These are phyloP conservation scores for Nicotiana sylvestris DNA, from an alignment of 257 asterid species.

Conservation along the genomic window DNA sequence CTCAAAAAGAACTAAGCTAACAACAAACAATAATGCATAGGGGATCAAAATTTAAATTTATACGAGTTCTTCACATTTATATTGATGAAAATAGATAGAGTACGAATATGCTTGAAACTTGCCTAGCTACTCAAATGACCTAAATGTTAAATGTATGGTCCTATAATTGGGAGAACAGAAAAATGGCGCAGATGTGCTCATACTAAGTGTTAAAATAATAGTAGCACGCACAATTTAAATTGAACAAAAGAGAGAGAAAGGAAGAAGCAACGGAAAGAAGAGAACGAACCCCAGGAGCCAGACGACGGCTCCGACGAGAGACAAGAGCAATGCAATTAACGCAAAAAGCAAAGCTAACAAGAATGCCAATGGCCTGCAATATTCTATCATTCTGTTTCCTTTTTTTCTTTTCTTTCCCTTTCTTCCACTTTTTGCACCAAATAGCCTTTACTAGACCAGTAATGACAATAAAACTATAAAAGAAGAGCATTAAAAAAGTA, in stretches of 20 bases:
- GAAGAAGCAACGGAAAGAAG: neutral
- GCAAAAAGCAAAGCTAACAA: slow-evolving; percentile 58
- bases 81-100: neutral
- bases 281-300: slow-evolving; percentile 47
- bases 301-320: slow-evolving; percentile 46
- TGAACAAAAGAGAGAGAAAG: neutral
- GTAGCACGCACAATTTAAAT: neutral
- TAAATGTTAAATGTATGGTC: no score
- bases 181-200: no score
- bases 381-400: slow-evolving; percentile 13
- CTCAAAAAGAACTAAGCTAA: neutral
- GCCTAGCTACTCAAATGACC: neutral
- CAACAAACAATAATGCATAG: neutral
- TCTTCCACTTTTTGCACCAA: neutral
- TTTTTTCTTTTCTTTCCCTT: neutral
- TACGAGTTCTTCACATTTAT: neutral
- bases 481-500: neutral
- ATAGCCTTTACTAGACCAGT: neutral
- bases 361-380: slow-evolving; percentile 64
- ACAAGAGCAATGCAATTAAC: slow-evolving; percentile 34
- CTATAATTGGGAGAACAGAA: no score
- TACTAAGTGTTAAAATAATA: neutral
- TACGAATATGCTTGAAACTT: neutral
- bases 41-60: no score
- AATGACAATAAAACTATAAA: neutral